These are phyloP conservation scores for Exophiala alcalophila DNA, from an alignment of 2,329 filamentous ascomycete genomes.

Conservation along the genomic window DNA sequence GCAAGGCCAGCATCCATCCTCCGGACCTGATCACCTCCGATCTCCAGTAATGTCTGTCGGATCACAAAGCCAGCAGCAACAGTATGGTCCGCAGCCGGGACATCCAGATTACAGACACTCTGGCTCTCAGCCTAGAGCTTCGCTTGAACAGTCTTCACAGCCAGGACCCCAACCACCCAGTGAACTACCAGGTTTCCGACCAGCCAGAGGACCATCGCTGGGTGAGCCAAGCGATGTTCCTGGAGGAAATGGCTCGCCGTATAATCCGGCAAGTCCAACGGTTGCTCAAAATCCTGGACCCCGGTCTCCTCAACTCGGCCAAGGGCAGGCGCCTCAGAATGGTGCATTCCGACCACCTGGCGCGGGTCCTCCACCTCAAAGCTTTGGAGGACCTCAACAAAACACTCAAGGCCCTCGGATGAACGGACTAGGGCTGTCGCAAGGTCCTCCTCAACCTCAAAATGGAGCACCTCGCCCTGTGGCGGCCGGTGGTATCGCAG, in stretches of 20 bases:
- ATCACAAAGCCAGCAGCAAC: too few species aligned
- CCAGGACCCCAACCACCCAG: neutral
- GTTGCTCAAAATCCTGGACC: neutral
- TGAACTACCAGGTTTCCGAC: neutral
- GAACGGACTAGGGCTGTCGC: too few species aligned
- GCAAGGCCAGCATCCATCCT: neutral
- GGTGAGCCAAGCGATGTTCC: neutral
- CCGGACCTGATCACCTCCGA: neutral
- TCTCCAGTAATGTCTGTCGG: neutral
- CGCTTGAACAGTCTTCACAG: neutral
- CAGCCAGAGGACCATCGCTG: slow-evolving; percentile 5
- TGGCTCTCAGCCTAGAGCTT: neutral
- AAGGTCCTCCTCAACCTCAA: slow-evolving; percentile 4
- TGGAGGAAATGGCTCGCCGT: neutral
- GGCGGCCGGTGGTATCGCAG: slow-evolving; percentile 7
- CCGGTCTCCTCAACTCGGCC: slow-evolving; percentile 3
- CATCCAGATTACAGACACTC: neutral
- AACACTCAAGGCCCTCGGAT: too few species aligned
- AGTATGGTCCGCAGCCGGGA: neutral
- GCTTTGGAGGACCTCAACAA: slow-evolving; percentile 2
- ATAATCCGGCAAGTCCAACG: slow-evolving; percentile 3
- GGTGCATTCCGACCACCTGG: neutral
- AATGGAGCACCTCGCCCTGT: slow-evolving; percentile 13
- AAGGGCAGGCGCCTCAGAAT: slow-evolving; percentile 4
- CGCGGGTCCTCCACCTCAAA: neutral